Evolutionary conservation across 1,284 basidiomycete species (phyloP), one percentile per base, ranked within the genome.

Genomic region (Bjerkandera adusta): DNA sequence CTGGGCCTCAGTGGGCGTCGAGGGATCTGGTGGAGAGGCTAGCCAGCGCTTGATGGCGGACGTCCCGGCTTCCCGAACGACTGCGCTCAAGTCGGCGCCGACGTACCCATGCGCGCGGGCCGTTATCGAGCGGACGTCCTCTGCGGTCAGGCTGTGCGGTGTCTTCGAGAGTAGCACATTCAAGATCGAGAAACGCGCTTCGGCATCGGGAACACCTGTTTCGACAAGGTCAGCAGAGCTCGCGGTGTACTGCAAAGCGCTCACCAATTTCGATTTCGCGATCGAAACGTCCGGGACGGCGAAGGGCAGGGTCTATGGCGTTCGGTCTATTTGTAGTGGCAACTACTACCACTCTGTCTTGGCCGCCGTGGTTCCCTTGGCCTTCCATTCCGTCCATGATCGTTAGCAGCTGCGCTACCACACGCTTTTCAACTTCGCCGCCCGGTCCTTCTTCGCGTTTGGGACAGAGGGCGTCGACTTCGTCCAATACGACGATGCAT

Each of bases 321-420:
- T 99, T 98, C 3, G 94, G 96, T 27, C 97, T 76, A 66, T 99
- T 99, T 1, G 97, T 99, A 0, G 97, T 97, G 1, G 92, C 97
- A 51, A 99, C 91, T 16, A 99, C 92, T 3, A 99, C 88, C 4
- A 99, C 92, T 48, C 87, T 69, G 39, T 66, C 73, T 48, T 65
- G 69, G 29, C 68, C 70, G 11, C 61, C 63, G 1, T 61, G 64
- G 4, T 58, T 60, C 3, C 66, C 69, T 15, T 74, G 76, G 27
- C 77, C 77, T 50, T 84, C 84, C 75, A 99, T 89, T 1, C 97
- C 97, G 65, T 99, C 97, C 70, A 99, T 82, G 52, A 97, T 81
- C 1, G 97, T 98, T 56, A 99, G 71, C 24, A 99, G 72, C 33
- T 95, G 97, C 1, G 97, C 94, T 2, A 99, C 96, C 0, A 98